phyloP scores from a whole-genome alignment of 2,329 filamentous ascomycete genomes.

The Graphilbum fragrans region DNA sequence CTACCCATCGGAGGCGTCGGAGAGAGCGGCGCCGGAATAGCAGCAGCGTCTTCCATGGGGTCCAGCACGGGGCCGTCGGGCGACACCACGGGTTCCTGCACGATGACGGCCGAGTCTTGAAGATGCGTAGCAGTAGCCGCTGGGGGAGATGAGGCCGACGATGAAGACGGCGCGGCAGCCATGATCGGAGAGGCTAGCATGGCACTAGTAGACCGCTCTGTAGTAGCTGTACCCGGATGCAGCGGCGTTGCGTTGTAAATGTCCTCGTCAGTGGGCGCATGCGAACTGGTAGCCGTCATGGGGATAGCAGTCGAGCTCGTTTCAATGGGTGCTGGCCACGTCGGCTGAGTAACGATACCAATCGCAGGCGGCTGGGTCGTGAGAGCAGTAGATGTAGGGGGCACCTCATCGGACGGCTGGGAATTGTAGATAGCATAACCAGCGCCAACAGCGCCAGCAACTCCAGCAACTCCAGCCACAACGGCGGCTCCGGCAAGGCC shows the following conservation, averaged over 20 bases:
- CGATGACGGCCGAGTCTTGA: background rate
- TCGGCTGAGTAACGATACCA: background rate
- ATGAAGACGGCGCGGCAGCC: background rate
- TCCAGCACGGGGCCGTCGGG: no score
- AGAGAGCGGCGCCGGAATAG: background rate
- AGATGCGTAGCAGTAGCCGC: no score
- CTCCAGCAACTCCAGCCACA: no score
- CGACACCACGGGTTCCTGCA: background rate
- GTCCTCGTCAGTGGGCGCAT: conserved; percentile 14
- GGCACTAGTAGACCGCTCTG: background rate
- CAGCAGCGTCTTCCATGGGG: no score
- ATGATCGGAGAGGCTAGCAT: no score
- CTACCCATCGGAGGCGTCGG: background rate
- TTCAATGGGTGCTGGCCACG: background rate
- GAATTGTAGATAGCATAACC: no score
- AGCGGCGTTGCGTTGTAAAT: conserved; percentile 22
- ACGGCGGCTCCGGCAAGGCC: no score
- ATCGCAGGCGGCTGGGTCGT: no score
- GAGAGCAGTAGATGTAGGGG: no score
- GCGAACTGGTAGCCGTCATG: background rate
- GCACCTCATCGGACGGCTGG: no score
- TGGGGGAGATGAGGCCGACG: background rate
- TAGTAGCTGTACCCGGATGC: conserved; percentile 6
- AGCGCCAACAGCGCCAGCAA: background rate
- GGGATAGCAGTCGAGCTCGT: background rate